Conservation (phyloP, 2,329 filamentous ascomycete genomes). For the Rhynchosporium agropyri region DNA sequence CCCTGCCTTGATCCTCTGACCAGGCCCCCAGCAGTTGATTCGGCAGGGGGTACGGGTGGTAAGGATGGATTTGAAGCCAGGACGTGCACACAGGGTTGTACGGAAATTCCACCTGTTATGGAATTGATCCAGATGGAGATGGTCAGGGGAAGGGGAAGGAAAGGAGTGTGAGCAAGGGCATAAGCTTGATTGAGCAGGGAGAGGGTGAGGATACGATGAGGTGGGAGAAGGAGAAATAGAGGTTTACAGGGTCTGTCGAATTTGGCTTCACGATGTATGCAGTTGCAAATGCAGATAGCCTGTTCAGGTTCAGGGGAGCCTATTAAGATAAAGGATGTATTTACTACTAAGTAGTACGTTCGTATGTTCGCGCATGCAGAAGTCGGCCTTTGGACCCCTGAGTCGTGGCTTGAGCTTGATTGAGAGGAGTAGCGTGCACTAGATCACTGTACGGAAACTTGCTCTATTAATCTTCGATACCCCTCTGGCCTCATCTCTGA, state of each 20-base stretch:
- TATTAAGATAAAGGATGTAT: slow-evolving; percentile 3
- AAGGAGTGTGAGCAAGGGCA: neutral
- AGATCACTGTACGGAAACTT: neutral
- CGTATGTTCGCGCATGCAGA: slow-evolving; percentile 9
- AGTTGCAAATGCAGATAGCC: slow-evolving; percentile 26
- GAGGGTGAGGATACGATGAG: neutral
- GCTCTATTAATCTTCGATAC: neutral
- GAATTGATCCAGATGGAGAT: slow-evolving; percentile 17
- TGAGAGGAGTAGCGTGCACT: neutral
- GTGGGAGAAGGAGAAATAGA: too few species aligned
- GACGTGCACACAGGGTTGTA: slow-evolving; percentile 27
- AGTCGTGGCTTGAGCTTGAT: slow-evolving; percentile 28
- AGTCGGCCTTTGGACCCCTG: slow-evolving; percentile 19
- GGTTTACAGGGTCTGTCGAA: neutral
- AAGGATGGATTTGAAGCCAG: slow-evolving; percentile 9
- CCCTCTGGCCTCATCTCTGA: slow-evolving; percentile 6
- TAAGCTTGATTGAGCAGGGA: neutral
- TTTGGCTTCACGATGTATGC: slow-evolving; percentile 30
- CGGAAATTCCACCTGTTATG: slow-evolving; percentile 29
- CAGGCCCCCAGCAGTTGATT: slow-evolving; percentile 20
- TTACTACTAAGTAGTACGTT: neutral
- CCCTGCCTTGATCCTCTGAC: slow-evolving; percentile 14
- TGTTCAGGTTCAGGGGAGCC: slow-evolving; percentile 28
- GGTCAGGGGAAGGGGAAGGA: neutral
- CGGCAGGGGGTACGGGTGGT: slow-evolving; percentile 27